Base-by-base conservation (phyloP, 2,329 filamentous ascomycete species). In the Trichocomaceae sp. region DNA sequence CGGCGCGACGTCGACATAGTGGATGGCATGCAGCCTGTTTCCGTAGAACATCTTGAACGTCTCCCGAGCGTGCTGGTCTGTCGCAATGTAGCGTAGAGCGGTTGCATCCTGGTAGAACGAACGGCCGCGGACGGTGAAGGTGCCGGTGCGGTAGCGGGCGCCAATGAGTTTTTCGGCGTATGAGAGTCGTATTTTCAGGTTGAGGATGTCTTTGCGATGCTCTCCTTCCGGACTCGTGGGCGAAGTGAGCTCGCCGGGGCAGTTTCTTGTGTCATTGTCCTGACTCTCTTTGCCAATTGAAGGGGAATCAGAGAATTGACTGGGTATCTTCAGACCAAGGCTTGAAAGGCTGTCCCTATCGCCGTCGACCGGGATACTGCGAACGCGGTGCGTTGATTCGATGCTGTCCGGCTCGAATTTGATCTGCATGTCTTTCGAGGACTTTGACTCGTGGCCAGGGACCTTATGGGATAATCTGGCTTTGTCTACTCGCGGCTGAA, bases 31-130 rank as follows among this genome's bases (percentile, higher is more conserved):
- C 29, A 48, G 19, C 5, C 54, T 50, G 12, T 41, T 48, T 31
- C 54, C 54, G 37, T 56, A 56, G n/a, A 56, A 56, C 44, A 45
- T 45, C 15, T 26, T 41, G 22, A 56, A 56, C 7, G 15, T 13
- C n/a, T 46, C 39, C 7, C 46, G 45, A n/a, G 54, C 50, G 39
- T 12, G n/a, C 15, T 15, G 23, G 15, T 44, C n/a, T 6, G 15
- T 10, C 15, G 45, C 12, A 19, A 45, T 45, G 23, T 45, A 56
- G 9, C 54, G 54, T 20, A 56, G 33, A 9, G 54, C 20, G 26
- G 45, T 42, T 2, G 50, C 54, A 9, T 56, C 54, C 29, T 52
- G 23, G 15, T 49, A 52, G 20, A 56, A 56, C 0, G 54, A 52
- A 5, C 31, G 20, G 9, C 54, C 54, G 4, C 23, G 49, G 10